Conservation (phyloP, 2,329 filamentous ascomycete species). For the Lachnellula willkommii region DNA sequence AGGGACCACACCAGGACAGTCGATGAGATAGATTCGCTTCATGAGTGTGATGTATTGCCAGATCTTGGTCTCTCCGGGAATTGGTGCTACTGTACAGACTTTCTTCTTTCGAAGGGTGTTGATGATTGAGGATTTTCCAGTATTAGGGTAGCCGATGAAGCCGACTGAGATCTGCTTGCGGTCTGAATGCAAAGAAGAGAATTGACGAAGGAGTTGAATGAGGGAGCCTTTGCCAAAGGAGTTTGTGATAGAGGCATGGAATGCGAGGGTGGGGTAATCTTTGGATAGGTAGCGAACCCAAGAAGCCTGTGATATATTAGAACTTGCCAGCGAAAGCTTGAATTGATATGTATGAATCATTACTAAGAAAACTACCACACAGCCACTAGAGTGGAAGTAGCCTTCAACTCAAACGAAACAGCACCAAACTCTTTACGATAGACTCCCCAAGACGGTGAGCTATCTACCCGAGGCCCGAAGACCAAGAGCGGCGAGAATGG, state of each 20-base stretch:
- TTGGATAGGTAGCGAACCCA: constrained; percentile 89
- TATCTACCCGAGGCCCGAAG: constrained; percentile 64
- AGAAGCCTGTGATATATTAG: constrained; percentile 59
- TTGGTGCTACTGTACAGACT: constrained; percentile 87
- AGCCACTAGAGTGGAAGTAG: constrained; percentile 60
- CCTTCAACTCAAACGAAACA: constrained; percentile 99
- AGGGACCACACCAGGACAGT: constrained; percentile 93
- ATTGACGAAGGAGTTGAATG: constrained; percentile 88
- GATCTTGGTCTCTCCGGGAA: constrained; percentile 94
- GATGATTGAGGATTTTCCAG: constrained; percentile 94
- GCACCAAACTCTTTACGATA: constrained; percentile 60
- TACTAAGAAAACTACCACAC: constrained; percentile 94
- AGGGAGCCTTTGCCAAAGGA: constrained; percentile 94
- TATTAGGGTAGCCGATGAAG: constrained; percentile 73
- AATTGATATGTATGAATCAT: constrained; percentile 75
- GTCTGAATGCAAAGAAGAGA: constrained; percentile 80
- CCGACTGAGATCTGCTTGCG: constrained; percentile 94
- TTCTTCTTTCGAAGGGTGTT: constrained; percentile 94
- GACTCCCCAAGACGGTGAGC: constrained; percentile 80
- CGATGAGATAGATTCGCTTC: constrained; percentile 91
- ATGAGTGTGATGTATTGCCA: constrained; percentile 98
- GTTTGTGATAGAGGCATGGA: constrained; percentile 92
- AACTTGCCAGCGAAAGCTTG: constrained; percentile 27
- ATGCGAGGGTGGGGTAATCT: constrained; percentile 88
- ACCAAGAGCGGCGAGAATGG: constrained; percentile 58